Conservation (phyloP, 2,329 filamentous ascomycete species). For the Colletotrichum caudatum region DNA sequence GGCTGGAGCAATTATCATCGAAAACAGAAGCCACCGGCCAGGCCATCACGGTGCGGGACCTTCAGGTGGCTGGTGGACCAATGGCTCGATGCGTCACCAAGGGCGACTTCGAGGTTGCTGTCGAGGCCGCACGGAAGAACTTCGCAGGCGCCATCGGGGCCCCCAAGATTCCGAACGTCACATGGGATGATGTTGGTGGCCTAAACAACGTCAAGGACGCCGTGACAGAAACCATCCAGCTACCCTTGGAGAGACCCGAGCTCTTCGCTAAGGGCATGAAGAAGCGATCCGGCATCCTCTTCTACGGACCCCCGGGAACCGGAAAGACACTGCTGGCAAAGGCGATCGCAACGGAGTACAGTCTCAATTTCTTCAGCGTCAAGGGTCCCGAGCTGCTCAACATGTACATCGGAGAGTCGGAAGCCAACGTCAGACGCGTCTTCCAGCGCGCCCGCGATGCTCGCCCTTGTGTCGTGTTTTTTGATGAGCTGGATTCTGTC, state of each 20-base stretch:
- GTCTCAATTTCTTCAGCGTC: slow-evolving; percentile 93
- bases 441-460: slow-evolving; percentile 90
- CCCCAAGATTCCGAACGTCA: slow-evolving; percentile 96
- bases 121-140: slow-evolving; percentile 96
- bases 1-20: slow-evolving; percentile 78
- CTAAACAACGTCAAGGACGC: slow-evolving; percentile 95
- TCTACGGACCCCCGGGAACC: slow-evolving; percentile 91
- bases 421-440: slow-evolving; percentile 89
- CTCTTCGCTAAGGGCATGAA: slow-evolving; percentile 98
- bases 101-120: slow-evolving; percentile 89
- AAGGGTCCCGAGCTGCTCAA: slow-evolving; percentile 93
- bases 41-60: slow-evolving; percentile 77
- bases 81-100: slow-evolving; percentile 82
- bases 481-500: slow-evolving; percentile 92
- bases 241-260: slow-evolving; percentile 91
- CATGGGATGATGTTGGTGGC: slow-evolving; percentile 96
- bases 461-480: slow-evolving; percentile 90
- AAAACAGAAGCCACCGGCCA: slow-evolving; percentile 54
- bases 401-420: slow-evolving; percentile 96
- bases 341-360: slow-evolving; percentile 93
- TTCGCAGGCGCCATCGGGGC: slow-evolving; percentile 98
- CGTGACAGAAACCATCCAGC: slow-evolving; percentile 95
- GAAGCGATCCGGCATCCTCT: slow-evolving; percentile 89
- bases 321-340: slow-evolving; percentile 94
- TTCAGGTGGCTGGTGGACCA: slow-evolving; percentile 89